phyloP scores from a whole-genome alignment of 768 basidiomycete genomes.

The Termitomyces sp. region DNA sequence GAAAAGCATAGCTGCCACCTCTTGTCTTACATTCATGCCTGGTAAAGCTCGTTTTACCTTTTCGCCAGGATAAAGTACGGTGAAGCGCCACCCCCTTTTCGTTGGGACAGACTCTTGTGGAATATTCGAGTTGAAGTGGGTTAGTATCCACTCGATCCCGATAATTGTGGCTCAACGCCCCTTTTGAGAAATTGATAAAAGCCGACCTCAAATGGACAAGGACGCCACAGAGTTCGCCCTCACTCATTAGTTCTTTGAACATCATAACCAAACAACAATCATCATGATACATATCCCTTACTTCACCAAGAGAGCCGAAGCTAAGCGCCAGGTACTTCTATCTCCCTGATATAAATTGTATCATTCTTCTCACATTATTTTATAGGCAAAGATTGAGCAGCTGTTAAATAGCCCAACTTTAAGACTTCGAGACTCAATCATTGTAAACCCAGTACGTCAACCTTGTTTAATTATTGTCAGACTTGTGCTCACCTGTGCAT shows the following conservation, averaged over 20 bases:
- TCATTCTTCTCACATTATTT: not conserved
- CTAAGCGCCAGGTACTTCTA: not conserved
- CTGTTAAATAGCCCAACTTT: not conserved
- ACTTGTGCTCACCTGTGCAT: not conserved
- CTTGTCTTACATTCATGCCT: not conserved
- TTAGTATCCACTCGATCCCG: not conserved
- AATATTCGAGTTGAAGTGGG: not conserved
- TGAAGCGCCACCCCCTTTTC: constrained; percentile 3
- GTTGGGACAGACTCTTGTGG: not conserved
- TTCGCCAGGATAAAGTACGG: not conserved
- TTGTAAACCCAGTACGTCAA: constrained; percentile 2
- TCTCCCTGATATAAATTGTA: not conserved
- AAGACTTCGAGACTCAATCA: not conserved
- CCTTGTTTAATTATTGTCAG: rapidly evolving
- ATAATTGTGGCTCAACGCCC: not conserved
- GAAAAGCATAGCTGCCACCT: not conserved
- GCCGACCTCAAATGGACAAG: not conserved
- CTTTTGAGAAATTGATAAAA: not conserved
- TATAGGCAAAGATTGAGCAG: not conserved
- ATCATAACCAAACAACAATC: not conserved
- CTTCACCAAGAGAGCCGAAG: not conserved
- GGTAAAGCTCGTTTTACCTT: not conserved
- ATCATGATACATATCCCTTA: not conserved
- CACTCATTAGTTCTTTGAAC: not conserved
- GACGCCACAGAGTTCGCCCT: not conserved